Base-by-base conservation (phyloP, 352 stramenopile species). In the Pythium periplocum region DNA sequence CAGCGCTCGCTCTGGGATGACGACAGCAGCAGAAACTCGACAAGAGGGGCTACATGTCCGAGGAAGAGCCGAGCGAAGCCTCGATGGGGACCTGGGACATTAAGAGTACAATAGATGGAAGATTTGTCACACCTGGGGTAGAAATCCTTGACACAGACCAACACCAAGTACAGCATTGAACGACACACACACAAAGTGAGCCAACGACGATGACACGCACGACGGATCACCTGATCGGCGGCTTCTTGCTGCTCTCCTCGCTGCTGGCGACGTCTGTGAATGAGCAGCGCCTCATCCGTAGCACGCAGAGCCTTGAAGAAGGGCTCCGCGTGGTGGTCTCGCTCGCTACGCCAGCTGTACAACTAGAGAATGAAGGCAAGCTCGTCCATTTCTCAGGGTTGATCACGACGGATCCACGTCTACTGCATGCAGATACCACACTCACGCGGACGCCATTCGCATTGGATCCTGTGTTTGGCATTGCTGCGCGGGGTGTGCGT, bases 401-500 rank as follows among this genome's bases (percentile, higher is more conserved):
- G 17, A 83, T 89, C 62, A 86, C 68, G 7, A 78, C 65, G 9
- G 50, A 70, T 55, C 53, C 58, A 8, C 49, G 32, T 12, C 36
- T 69, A 7, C 48, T 71, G 32, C 34, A 41, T 4, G 12, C 41
- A 12, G 38, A 64, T 45, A 43, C 38, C 48, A 66, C 51, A 45
- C 52, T 52, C 39, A 62, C 42, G 26, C 60, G 33, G 33, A 61
- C 39, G 45, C 57, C 82, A 6, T 78, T 84, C 51, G 79, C 87
- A 38, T 12, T 88, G 53, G 82, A 92, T 31, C 42, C 64, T 2
- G 48, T 53, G 9, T 90, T 92, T 56, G 79, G 77, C 10, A 61
- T 92, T 42, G 77, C 75, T 0, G 75, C 64, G 36, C 78, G 82
- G n/a, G 82, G 82, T 8, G 78, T 90, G 53, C 67, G 68, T 11